Evolutionary conservation across 257 asterid genomes (phyloP), one percentile per base, ranked within the genome.

Genomic region (Cordia subcordata): DNA sequence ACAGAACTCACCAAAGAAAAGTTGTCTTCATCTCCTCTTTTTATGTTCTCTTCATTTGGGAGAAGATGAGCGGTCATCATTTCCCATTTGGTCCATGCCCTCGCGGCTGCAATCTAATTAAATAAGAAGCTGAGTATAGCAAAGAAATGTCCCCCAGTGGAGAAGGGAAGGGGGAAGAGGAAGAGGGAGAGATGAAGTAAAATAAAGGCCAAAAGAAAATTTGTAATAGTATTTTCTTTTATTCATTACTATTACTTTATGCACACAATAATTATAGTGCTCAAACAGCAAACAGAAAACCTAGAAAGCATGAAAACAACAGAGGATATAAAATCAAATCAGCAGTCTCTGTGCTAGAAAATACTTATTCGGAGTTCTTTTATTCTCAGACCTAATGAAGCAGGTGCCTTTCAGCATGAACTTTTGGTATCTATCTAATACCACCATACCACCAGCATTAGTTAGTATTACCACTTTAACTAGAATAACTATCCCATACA

Each of bases 1-100:
- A 42, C 19, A 13, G 55, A 22, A 80, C 96, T 79, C 62, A 93
- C 99, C 99, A 93, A 77, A 73, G 96, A 93, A 78, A 93, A 93
- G 12, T 80, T 72, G 53, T 88, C 97, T 62, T 82, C 91, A 37
- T 89, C 89, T 52, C 99, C 97, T 70, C 77, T 90, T 66, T 81
- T 75, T 46, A 78, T 54, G 53, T 58, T 70, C 37, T 56, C 89
- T 67, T 88, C 96, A 75, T 86, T 80, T 37, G 96, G 99, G 75
- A 78, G 65, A 75, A 92, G 96, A 78, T 90, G 94, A 64, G 96
- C 91, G 15, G 99, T 88, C 96, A 79, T 73, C 97, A 88, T 81
- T 82, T 90, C 98, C 98, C 98, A 90, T 73, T 73, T 92, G 72
- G 99, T 92, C 99, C 99, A 92, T 56, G 84, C 99, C 69, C 90